A percentile compares a stretch with the other conserved stretches of the same genome.
phyloP scores from a whole-genome alignment of 2,329 filamentous ascomycete genomes.

The Fusarium sp. region DNA sequence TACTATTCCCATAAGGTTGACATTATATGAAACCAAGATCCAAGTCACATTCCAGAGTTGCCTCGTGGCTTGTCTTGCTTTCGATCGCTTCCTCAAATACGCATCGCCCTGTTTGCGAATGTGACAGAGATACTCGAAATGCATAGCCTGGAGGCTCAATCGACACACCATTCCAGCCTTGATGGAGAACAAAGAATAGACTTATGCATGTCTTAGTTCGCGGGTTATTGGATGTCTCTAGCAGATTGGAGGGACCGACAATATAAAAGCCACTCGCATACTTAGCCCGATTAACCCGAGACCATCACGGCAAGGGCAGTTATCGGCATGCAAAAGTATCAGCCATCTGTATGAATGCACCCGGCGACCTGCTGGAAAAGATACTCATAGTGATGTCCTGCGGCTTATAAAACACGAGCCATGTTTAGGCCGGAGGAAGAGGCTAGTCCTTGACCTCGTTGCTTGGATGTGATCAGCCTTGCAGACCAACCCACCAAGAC shows the following conservation, averaged over 20 bases:
- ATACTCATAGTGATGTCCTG: neutral
- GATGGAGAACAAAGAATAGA: conserved; percentile 21
- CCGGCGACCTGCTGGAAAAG: neutral
- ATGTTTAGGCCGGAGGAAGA: neutral
- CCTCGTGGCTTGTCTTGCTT: conserved; percentile 3
- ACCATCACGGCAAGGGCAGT: neutral
- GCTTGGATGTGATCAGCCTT: neutral
- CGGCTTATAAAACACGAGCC: neutral
- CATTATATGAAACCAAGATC: neutral
- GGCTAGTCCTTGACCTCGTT: neutral
- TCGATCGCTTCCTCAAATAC: neutral
- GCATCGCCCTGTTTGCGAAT: neutral
- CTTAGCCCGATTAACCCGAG: neutral
- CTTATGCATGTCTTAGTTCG: conserved; percentile 4
- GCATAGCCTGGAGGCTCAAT: neutral
- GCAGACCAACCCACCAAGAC: neutral
- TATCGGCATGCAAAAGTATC: conserved; percentile 6
- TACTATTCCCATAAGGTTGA: neutral
- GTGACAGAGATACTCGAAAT: neutral
- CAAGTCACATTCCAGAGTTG: conserved; percentile 9
- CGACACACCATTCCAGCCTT: neutral
- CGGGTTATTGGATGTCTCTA: conserved; percentile 12
- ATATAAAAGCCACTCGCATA: neutral
- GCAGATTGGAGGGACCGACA: neutral
- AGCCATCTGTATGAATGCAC: neutral